Evolutionary conservation across 2,329 filamentous ascomycete genomes (phyloP), one percentile per base, ranked within the genome.

Genomic region (Fusarium sp.): DNA sequence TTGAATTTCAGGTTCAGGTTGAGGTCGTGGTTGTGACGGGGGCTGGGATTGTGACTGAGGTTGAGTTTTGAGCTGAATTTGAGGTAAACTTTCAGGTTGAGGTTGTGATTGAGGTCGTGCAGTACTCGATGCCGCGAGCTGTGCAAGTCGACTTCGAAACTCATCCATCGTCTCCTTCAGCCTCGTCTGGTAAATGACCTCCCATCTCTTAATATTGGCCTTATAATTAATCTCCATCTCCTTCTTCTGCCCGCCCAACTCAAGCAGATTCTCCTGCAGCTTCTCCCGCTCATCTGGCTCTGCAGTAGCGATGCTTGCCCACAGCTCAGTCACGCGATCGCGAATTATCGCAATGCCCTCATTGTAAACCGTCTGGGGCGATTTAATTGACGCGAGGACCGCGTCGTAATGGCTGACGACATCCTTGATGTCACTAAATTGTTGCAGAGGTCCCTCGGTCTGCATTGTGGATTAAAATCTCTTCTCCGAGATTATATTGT

Each of bases 141-240:
- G 17, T 2, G 41, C 14, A 2, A 68, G 13, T 4, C 49, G 30
- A 15, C 13, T 6, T 7, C 45, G 56, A 14, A 67, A 47, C 14
- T 43, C 27, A 13, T 53, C 50, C 49, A 67, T 37, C 0, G 46
- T 40, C 14, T 44, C 23, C 7, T 17, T 44, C 3, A 67, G 3
- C 39, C 10, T 10, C 4, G 37, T 7, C 4, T 60, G 19, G 15
- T 68, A 46, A 1, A 20, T 6, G 19, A n/a, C 45, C 4, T 51
- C 43, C 19, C 57, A 40, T 10, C 39, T 22, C 1, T 25, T 19
- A 1, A 47, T 30, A 9, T 53, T 43, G 7, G 37, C 20, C 6
- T 52, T 37, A 8, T 62, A 45, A 5, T 57, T 13, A 2, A 56
- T 39, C 27, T 68, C 56, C 43, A 68, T 10, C 11, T 68, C 56